Base-by-base conservation (phyloP, 371 early-diverging fungal genomes). In the Mucor lusitanicus region DNA sequence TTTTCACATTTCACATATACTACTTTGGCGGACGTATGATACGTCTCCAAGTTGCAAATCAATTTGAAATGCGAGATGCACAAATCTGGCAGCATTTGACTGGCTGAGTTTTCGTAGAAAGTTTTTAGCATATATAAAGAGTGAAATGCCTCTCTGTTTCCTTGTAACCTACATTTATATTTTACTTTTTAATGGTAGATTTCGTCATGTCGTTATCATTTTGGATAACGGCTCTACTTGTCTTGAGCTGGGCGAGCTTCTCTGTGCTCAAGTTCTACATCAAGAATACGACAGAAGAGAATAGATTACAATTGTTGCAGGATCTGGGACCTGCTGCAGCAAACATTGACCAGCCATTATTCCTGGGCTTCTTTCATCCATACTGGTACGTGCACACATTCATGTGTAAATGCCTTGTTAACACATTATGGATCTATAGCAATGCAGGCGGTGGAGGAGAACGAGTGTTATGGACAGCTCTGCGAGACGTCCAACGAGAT, bases 381-480 rank as follows among this genome's bases (percentile, higher is more conserved):
- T 94, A 91, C 68, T 92, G 93, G 85, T 90, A 85, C 66, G 48
- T 46, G 23, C 6, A 19, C 48, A 48, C 11, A 7, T 23, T 17
- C 6, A 1, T 19, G 35, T 50, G 44, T 35, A 3, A 11, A 21
- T 30, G 3, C 6, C 32, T 28, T 21, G 44, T 33, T 44, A 50
- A 48, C 42, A 11, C 23, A 55, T 40, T 33, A 27, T 23, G 7
- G 13, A 8, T 33, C n/a, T n/a, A 27, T 35, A 92, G 94, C 70
- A 91, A 94, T 78, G 92, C 91, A 3, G 95, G 97, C 40, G 98
- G 98, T 28, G 99, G 99, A 23, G 99, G 99, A 15, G 99, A 99
- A 69, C 87, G 97, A 15, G 99, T 99, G 0, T 81, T 99, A 6
- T 99, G 97, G 97, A 87, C 89, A 0, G 89, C 91, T 17, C 87